These are phyloP conservation scores for Tetragonia tetragonoides DNA, from an alignment of 148 eudicot genomes.

Conservation along the genomic window DNA sequence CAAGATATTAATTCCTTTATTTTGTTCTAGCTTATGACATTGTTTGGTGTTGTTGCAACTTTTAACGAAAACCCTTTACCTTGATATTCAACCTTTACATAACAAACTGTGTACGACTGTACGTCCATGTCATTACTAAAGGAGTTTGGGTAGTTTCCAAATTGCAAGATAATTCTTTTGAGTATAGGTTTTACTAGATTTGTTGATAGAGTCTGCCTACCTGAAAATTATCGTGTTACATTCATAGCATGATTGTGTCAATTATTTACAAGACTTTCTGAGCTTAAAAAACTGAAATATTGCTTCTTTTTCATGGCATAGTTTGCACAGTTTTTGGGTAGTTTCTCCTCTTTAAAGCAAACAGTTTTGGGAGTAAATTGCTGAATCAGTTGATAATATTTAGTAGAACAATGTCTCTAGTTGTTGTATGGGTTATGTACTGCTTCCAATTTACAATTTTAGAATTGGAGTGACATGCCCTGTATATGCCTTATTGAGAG, in stretches of 20 bases:
- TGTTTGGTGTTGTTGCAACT: neutral
- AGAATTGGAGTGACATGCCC: neutral
- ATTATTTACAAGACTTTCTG: too few relatives aligned
- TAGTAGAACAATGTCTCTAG: neutral
- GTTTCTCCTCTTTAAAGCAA: neutral
- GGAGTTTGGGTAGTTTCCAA: neutral
- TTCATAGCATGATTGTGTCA: neutral
- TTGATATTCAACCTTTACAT: neutral
- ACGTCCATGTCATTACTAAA: neutral
- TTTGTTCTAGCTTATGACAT: neutral
- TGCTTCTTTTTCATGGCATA: neutral
- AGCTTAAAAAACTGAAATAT: neutral
- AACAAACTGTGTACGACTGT: neutral
- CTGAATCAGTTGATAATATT: neutral
- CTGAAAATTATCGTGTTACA: too few relatives aligned
- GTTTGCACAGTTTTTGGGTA: neutral
- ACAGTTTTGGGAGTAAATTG: neutral
- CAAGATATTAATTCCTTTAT: too few relatives aligned
- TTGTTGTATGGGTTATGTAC: neutral
- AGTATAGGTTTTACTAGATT: neutral
- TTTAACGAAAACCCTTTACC: neutral
- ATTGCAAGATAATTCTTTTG: neutral
- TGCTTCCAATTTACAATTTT: neutral
- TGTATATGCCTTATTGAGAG: slow-evolving; percentile 1
- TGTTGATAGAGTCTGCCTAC: too few relatives aligned